Conservation (phyloP, 768 basidiomycete genomes). For the Auriscalpium orientale region DNA sequence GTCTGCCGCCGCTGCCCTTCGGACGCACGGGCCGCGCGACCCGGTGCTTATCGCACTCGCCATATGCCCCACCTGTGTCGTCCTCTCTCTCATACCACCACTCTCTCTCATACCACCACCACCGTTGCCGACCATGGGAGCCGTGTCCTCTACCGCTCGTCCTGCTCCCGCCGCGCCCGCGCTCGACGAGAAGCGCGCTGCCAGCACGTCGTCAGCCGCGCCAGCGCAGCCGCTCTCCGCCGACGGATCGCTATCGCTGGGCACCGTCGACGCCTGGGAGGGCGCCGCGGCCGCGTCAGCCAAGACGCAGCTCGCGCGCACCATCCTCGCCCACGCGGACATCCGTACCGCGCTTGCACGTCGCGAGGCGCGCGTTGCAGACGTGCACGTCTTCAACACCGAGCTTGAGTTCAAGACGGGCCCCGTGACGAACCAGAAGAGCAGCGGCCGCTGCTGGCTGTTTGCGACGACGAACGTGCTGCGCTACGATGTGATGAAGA, state of each 20-base stretch:
- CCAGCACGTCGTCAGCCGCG: slow-evolving; percentile 11
- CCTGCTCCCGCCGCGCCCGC: not conserved
- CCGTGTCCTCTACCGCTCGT: slow-evolving; percentile 24
- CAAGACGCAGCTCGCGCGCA: slow-evolving; percentile 68
- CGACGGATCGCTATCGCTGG: slow-evolving; percentile 53
- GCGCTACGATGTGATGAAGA: slow-evolving; percentile 79
- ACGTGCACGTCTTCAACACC: slow-evolving; percentile 78
- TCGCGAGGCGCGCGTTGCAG: slow-evolving; percentile 52
- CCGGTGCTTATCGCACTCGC: too few species aligned
- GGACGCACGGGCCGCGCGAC: too few species aligned
- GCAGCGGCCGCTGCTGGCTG: slow-evolving; percentile 90
- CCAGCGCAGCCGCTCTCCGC: slow-evolving; percentile 34
- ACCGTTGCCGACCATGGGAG: slow-evolving; percentile 24
- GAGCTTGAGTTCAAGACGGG: slow-evolving; percentile 73
- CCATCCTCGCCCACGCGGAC: slow-evolving; percentile 63
- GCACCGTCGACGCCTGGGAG: slow-evolving; percentile 66
- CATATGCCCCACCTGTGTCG: too few species aligned
- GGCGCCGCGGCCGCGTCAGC: slow-evolving; percentile 41
- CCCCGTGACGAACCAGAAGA: slow-evolving; percentile 82
- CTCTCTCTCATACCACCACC: too few species aligned
- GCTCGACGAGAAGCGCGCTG: slow-evolving; percentile 15
- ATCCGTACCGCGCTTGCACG: slow-evolving; percentile 56
- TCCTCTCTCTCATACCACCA: too few species aligned
- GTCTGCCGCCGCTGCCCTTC: too few species aligned
- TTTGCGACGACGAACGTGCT: slow-evolving; percentile 89